Percentiles rank a stretch among this genome's conserved stretches.
phyloP scores from a whole-genome alignment of 164 flowering plant species.

The Paratinospora sagittata region DNA sequence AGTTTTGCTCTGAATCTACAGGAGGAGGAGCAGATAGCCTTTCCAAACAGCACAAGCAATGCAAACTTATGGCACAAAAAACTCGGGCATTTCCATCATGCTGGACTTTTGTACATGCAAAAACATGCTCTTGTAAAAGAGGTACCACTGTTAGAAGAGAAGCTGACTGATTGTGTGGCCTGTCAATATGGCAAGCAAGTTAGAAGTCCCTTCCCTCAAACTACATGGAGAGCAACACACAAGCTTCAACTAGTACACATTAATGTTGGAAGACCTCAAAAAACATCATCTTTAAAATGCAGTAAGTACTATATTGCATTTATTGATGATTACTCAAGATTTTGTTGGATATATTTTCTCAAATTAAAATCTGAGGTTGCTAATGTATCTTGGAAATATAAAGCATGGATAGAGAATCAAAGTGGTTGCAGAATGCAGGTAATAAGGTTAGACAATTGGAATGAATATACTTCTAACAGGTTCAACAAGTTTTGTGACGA shows the following conservation, averaged over 20 bases:
- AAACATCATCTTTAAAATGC: not conserved
- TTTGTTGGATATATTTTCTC: not conserved
- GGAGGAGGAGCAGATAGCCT: not conserved
- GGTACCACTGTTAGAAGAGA: not conserved
- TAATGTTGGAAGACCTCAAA: not conserved
- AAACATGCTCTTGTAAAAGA: not conserved
- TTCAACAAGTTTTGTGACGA: not conserved
- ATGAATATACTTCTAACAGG: not conserved
- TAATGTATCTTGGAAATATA: not conserved
- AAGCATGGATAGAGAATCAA: not conserved
- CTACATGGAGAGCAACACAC: not conserved
- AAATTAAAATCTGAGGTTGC: not conserved
- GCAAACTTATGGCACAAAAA: not conserved
- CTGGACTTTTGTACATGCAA: not conserved
- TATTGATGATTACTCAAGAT: not conserved
- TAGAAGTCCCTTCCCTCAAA: not conserved
- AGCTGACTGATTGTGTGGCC: not conserved
- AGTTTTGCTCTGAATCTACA: not conserved
- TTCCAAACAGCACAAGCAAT: not conserved
- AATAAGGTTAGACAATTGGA: not conserved
- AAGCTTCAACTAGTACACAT: not conserved
- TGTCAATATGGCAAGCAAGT: not conserved
- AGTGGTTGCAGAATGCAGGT: not conserved
- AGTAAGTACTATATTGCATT: not conserved
- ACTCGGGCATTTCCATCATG: not conserved